Base-by-base conservation (phyloP, 371 early-diverging fungal species). In the Saksenaea vasiformis region DNA sequence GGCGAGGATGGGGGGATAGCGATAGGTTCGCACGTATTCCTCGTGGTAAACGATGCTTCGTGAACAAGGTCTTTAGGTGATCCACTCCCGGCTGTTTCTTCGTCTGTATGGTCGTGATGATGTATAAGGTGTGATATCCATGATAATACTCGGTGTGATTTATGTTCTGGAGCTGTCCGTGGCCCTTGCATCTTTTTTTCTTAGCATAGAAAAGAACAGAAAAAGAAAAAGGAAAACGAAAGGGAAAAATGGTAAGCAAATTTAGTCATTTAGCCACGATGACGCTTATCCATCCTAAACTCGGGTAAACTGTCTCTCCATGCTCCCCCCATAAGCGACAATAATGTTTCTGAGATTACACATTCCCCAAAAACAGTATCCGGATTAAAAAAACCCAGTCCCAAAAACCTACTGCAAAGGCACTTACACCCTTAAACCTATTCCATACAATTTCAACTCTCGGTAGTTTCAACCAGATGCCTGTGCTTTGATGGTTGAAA, bases 41-140 rank as follows among this genome's bases (percentile, higher is more conserved):
- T 28, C 17, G 13, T 31, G 13, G 19, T 11, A 17, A 10, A 37
- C 11, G 61, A 28, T 56, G 58, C n/a, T 24, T 26, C 17, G 17
- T 31, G 61, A 47, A 22, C 2, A 22, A 22, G 61, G 56, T 36
- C 57, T 36, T 56, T 51, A 26, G 73, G 74, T 8, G 74, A 70
- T 19, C 68, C 70, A 19, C 60, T 68, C 15, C 72, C 68, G 1
- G 71, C 61, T 54, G 58, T 54, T n/a, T 61, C 66, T 24, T 55
- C 67, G n/a, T 51, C 51, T 60, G 51, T 41, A 56, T 31, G 61
- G 51, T 35, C 61, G 56, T 15, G 66, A 31, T n/a, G 34, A 61
- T 44, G 51, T 17, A 47, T 47, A 22, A 47, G 51, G 24, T 66
- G 61, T 5, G 66, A 66, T 56, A 66, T 28, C 66, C 66, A 66